phyloP scores from a whole-genome alignment of 2,329 filamentous ascomycete species.

The Calycina marina region DNA sequence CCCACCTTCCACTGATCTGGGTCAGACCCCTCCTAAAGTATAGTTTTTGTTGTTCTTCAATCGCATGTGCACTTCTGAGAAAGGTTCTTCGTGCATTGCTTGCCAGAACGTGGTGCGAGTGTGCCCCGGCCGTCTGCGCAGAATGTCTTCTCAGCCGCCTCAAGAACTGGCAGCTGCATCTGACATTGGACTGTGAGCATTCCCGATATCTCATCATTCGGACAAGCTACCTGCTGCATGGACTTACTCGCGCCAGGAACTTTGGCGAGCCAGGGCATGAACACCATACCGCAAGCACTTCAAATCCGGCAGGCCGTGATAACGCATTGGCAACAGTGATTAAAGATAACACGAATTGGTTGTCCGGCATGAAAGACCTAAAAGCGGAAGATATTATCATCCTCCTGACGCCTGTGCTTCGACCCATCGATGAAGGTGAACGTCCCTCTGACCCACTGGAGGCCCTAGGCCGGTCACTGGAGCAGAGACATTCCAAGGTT shows the following conservation, averaged over 20 bases:
- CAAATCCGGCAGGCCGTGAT: neutral
- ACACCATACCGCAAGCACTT: neutral
- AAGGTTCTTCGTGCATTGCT: too few relatives aligned
- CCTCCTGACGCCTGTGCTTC: constrained; percentile 42
- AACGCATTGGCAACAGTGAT: constrained; percentile 9
- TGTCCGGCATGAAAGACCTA: constrained; percentile 33
- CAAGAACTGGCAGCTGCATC: constrained; percentile 4
- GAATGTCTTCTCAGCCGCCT: constrained; percentile 9
- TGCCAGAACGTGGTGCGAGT: too few relatives aligned
- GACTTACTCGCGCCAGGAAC: constrained; percentile 7
- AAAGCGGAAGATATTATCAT: constrained; percentile 39
- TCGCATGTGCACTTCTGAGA: too few relatives aligned
- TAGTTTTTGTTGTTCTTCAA: too few relatives aligned
- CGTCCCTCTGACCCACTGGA: constrained; percentile 55
- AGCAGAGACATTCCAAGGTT: constrained; percentile 42
- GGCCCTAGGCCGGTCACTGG: constrained; percentile 48
- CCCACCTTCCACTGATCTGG: too few relatives aligned
- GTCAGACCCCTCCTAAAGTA: too few relatives aligned
- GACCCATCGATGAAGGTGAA: constrained; percentile 28
- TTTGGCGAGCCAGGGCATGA: constrained; percentile 3
- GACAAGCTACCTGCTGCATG: too few relatives aligned
- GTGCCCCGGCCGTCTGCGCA: constrained; percentile 2
- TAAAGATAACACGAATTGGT: constrained; percentile 25
- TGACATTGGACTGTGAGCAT: constrained; percentile 13
- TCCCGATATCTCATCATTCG: too few relatives aligned